A percentile compares a stretch with the other conserved stretches of the same genome.
These are phyloP conservation scores for Oryza glaberrima DNA, from an alignment of 176 grass and related monocot genomes.

Conservation along the genomic window DNA sequence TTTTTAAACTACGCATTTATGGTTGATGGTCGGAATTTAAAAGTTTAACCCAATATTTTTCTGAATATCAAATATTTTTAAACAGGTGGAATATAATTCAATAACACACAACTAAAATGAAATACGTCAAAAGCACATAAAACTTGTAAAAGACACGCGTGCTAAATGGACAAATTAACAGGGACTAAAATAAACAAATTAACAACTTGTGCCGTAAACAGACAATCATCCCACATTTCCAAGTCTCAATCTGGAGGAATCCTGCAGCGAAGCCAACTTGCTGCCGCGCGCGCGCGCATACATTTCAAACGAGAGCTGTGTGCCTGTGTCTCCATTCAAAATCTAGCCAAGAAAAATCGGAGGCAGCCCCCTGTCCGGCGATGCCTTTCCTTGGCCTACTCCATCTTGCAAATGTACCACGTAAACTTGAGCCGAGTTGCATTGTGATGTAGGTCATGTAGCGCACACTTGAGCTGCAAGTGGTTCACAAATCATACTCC, in stretches of 20 bases:
- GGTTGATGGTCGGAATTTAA: no score
- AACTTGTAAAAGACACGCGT: no score
- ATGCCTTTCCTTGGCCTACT: not conserved
- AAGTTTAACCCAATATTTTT: no score
- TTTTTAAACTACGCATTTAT: no score
- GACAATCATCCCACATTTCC: not conserved
- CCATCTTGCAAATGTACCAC: not conserved
- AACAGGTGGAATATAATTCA: no score
- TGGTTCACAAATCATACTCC: not conserved
- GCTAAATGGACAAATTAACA: no score
- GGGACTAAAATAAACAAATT: not conserved
- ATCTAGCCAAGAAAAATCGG: not conserved
- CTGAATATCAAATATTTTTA: no score
- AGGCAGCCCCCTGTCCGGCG: slow-evolving; percentile 7
- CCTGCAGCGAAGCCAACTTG: slow-evolving; percentile 5
- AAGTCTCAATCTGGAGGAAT: slow-evolving; percentile 13
- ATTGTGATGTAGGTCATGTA: not conserved
- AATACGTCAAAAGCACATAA: not conserved
- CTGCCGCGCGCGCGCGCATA: not conserved
- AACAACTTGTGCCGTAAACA: slow-evolving; percentile 2
- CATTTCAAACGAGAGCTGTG: slow-evolving; percentile 10
- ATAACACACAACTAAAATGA: no score
- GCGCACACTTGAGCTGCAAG: slow-evolving; percentile 19
- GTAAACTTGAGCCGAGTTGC: slow-evolving; percentile 35
- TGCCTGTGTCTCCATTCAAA: not conserved